Conservation (phyloP, 2,329 filamentous ascomycete genomes). For the Colletotrichum falcatum region DNA sequence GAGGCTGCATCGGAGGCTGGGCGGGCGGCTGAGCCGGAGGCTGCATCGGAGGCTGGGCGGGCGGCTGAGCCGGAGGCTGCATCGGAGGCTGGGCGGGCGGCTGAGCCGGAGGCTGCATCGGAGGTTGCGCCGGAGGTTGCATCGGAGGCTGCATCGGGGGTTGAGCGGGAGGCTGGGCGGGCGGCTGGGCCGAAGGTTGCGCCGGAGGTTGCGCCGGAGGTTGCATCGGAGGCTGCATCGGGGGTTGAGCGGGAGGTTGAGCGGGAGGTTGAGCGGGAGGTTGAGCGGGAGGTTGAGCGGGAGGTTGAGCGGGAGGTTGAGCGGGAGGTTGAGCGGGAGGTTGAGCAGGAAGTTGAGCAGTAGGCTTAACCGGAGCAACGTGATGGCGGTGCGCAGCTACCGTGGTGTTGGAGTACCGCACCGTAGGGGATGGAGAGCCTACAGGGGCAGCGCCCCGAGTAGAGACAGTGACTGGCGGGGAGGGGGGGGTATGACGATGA, state of each 20-base stretch:
- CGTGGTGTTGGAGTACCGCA: background rate
- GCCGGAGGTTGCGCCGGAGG: background rate
- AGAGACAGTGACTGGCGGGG: background rate
- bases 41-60: background rate
- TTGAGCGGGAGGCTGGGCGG: background rate
- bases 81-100: background rate
- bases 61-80: slow-evolving; percentile 5
- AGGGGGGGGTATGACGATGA: background rate
- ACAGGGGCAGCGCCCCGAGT: background rate
- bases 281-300: background rate
- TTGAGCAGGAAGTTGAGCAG: background rate
- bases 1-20: no score
- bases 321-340: slow-evolving; percentile 1
- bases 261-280: background rate
- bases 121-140: no score
- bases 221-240: background rate
- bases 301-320: background rate
- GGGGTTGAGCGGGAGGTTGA: background rate
- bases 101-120: background rate
- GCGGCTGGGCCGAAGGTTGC: background rate
- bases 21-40: background rate
- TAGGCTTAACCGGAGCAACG: background rate
- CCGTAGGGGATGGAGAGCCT: background rate
- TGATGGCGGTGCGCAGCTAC: background rate
- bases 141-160: no score